These are phyloP conservation scores for Jasminum sambac DNA, from an alignment of 257 asterid genomes.

Conservation along the genomic window DNA sequence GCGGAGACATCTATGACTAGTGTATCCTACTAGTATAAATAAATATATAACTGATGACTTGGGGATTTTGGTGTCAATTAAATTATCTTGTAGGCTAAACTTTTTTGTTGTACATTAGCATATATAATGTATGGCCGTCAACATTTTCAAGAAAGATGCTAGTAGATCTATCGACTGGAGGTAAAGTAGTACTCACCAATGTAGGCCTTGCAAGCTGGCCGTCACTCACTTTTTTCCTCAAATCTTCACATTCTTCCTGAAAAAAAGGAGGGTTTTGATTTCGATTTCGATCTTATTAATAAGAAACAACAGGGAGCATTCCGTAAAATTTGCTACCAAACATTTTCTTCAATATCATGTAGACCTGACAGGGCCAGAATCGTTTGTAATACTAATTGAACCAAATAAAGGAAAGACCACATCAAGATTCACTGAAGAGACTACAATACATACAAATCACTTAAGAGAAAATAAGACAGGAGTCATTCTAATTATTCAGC, in stretches of 20 bases:
- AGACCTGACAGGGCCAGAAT: neutral
- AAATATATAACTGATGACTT: neutral
- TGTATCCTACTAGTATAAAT: neutral
- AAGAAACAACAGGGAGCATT: neutral
- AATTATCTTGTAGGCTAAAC: neutral
- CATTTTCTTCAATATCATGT: neutral
- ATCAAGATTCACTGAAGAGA: neutral
- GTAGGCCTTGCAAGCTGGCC: constrained; percentile 69
- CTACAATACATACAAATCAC: neutral
- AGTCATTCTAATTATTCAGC: neutral
- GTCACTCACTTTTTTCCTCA: constrained; percentile 49
- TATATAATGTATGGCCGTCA: neutral
- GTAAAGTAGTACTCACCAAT: constrained; percentile 48
- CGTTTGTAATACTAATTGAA: neutral
- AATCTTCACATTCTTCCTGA: constrained; percentile 76
- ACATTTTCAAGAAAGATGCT: constrained; percentile 4
- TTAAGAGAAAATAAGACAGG: neutral
- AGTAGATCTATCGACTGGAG: constrained; percentile 6
- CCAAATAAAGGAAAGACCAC: neutral
- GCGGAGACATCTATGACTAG: neutral
- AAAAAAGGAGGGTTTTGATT: constrained; percentile 13
- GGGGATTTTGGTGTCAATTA: neutral
- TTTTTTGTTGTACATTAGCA: neutral
- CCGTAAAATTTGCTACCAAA: neutral
- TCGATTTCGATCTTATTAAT: neutral